phyloP scores from a whole-genome alignment of 805 yeast species.

The Clavispora asparagi region DNA sequence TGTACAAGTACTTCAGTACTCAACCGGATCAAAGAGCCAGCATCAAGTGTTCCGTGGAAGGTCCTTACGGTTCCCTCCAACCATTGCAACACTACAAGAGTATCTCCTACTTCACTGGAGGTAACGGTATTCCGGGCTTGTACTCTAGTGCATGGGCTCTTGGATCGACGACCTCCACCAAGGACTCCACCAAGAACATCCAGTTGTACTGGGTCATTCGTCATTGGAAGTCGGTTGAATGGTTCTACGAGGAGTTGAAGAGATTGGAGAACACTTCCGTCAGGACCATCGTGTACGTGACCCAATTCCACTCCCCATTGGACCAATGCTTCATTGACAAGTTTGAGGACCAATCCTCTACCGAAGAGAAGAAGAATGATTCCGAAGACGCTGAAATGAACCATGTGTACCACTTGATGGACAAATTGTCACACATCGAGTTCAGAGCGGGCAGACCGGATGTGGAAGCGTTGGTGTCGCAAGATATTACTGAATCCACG shows the following conservation, averaged over 20 bases:
- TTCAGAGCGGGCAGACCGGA: slow-evolving; percentile 44
- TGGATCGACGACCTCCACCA: slow-evolving; percentile 8
- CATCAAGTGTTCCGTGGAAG: slow-evolving; percentile 49
- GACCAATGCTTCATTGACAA: slow-evolving; percentile 12
- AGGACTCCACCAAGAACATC: slow-evolving; percentile 5
- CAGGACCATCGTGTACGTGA: slow-evolving; percentile 34
- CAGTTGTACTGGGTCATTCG: slow-evolving; percentile 38
- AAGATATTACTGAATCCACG: slow-evolving; percentile 30
- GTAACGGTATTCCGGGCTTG: slow-evolving; percentile 59
- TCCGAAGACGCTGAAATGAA: slow-evolving; percentile 2
- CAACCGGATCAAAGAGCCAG: slow-evolving; percentile 27
- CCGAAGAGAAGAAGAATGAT: slow-evolving; percentile 13
- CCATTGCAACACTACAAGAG: slow-evolving; percentile 46
- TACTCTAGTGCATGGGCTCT: slow-evolving; percentile 37
- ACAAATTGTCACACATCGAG: slow-evolving; percentile 31
- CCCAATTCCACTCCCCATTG: slow-evolving; percentile 12
- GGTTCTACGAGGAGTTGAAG: slow-evolving; percentile 35
- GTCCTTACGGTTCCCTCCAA: slow-evolving; percentile 50
- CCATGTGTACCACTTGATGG: slow-evolving; percentile 8
- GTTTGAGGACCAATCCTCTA: slow-evolving; percentile 1
- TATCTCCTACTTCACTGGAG: slow-evolving; percentile 55
- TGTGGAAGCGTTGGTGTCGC: slow-evolving; percentile 25
- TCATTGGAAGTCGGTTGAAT: slow-evolving; percentile 33
- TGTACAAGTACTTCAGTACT: slow-evolving; percentile 27
- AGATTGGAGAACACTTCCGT: slow-evolving; percentile 26